Percentiles rank a stretch among this genome's conserved stretches.
phyloP scores from a whole-genome alignment of 2,329 filamentous ascomycete species.

The Calonectria henricotiae region DNA sequence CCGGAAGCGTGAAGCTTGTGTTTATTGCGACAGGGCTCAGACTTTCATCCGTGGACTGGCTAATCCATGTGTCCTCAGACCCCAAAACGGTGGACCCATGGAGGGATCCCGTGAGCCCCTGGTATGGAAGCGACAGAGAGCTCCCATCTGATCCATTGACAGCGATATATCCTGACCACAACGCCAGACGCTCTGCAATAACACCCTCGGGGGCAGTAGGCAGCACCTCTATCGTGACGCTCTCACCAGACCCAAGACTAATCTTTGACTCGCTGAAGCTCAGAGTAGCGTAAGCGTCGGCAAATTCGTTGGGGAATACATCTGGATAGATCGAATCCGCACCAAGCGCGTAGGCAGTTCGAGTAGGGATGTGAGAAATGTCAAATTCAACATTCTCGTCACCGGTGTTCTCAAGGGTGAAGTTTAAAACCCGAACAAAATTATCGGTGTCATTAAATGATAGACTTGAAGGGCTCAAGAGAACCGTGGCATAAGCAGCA shows the following conservation, averaged over 20 bases:
- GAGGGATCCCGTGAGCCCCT: conserved; percentile 59
- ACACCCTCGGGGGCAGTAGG: conserved; percentile 61
- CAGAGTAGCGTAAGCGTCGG: conserved; percentile 61
- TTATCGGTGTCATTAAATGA: conserved; percentile 77
- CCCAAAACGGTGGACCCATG: conserved; percentile 53
- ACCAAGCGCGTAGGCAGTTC: conserved; percentile 69
- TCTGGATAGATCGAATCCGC: conserved; percentile 57
- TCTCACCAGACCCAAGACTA: conserved; percentile 61
- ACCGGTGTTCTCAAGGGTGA: conserved; percentile 72
- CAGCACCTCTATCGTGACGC: conserved; percentile 64
- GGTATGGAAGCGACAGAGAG: conserved; percentile 61
- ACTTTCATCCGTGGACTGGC: conserved; percentile 56
- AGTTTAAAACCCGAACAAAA: conserved; percentile 66
- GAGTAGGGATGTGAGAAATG: conserved; percentile 67
- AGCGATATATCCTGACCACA: conserved; percentile 63
- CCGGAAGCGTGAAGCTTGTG: conserved; percentile 62
- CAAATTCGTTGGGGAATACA: conserved; percentile 65
- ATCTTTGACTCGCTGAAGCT: conserved; percentile 63
- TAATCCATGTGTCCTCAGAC: conserved; percentile 51
- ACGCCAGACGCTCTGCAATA: conserved; percentile 55
- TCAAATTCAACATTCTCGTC: conserved; percentile 66
- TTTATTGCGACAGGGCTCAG: conserved; percentile 53
- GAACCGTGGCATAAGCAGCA: conserved; percentile 69
- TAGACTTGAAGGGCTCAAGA: conserved; percentile 71
- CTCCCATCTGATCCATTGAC: conserved; percentile 61